Evolutionary conservation across 306 rosid genomes (phyloP), one percentile per base, ranked within the genome.

Genomic region (Morella rubra): DNA sequence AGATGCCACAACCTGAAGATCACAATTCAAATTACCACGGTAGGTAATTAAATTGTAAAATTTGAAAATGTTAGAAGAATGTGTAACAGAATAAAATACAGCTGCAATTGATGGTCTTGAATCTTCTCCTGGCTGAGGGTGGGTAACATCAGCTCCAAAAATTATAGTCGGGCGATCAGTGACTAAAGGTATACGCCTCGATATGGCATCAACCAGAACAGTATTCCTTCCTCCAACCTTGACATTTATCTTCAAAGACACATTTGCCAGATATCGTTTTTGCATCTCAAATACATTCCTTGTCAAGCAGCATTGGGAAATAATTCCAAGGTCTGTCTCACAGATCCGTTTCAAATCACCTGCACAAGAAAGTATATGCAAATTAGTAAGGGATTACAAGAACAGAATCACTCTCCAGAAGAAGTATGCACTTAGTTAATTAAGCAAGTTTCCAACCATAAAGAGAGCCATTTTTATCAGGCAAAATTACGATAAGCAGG

Each of bases 121-220:
- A 84, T 96, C 99, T 88, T 96, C 99, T 53, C 99, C 99, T 27
- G 99, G 99, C 72, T 91, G 99, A 44, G 99, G 99, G 84, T 96
- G 99, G 44, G 99, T 96, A 12, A 96, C 99, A 82, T 96, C 99
- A 75, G 99, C 99, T 54, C 99, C 99, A 81, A 96, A 96, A 41
- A 96, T 96, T 45, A 96, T 96, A 4, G 99, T 96, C 6, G 99
- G 99, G 9, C 93, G 84, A 71, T 96, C 99, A 12, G 96, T 91
- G 40, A 96, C 99, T 22, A 93, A 75, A 5, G 99, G 99, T 68
- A 96, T 96, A 51, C 93, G 93, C 19, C 97, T 82, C 11, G 98
- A 91, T 18, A 96, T 19, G 0, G 99, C 99, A 88, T 96, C 99
- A 44, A 88, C 90, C n/a, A 96, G 98, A 2, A 96, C 99, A 0